These are phyloP conservation scores for Colletotrichum caudatum DNA, from an alignment of 2,329 filamentous ascomycete genomes.

Conservation along the genomic window DNA sequence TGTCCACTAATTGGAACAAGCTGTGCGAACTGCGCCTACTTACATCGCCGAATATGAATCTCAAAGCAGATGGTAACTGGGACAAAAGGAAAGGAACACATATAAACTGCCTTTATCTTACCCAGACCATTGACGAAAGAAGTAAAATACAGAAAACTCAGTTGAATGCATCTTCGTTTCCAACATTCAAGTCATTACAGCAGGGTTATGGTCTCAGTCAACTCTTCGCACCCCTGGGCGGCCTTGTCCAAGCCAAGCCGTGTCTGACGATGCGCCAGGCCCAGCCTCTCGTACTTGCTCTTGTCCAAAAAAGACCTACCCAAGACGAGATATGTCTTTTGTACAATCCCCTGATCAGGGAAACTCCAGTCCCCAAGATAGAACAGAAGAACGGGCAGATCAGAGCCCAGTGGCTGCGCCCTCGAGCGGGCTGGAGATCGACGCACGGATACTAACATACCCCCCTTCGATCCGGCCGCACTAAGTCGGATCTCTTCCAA, in stretches of 20 bases:
- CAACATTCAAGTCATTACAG: neutral
- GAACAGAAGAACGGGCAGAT: neutral
- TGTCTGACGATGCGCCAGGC: neutral
- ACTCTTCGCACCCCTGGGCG: too few species aligned
- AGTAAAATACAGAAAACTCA: neutral
- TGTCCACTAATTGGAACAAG: neutral
- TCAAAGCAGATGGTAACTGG: too few species aligned
- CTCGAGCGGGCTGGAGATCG: neutral
- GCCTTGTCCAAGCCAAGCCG: neutral
- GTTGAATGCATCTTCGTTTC: neutral
- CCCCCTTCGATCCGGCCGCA: neutral
- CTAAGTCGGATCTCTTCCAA: neutral
- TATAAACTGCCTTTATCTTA: too few species aligned
- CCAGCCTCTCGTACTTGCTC: neutral
- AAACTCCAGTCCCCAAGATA: conserved; percentile 4
- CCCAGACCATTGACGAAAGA: neutral
- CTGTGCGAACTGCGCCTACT: neutral
- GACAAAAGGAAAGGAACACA: too few species aligned
- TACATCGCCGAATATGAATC: too few species aligned
- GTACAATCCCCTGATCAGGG: neutral
- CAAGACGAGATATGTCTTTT: neutral
- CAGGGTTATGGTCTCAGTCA: neutral
- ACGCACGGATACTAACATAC: neutral
- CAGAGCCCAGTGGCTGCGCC: neutral
- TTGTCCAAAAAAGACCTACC: neutral